Evolutionary conservation across 768 basidiomycete species (phyloP).

Genomic region (Mycena galopus): DNA sequence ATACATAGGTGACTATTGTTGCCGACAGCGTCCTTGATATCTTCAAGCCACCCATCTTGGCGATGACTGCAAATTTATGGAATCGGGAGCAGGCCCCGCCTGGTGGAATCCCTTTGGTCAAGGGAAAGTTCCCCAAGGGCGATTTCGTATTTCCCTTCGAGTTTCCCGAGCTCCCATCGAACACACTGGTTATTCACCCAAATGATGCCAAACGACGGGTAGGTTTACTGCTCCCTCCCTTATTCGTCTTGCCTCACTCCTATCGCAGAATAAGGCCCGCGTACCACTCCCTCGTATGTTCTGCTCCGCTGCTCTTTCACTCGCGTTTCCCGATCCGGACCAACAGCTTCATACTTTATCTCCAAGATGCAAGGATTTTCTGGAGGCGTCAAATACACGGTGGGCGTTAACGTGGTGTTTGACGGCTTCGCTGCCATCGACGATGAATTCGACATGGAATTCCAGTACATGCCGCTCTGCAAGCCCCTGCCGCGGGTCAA

Average conservation of each 20-base stretch:
- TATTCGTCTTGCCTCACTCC: background rate
- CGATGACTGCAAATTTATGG: constrained; percentile 27
- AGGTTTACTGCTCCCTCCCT: constrained; percentile 16
- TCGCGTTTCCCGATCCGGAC: background rate
- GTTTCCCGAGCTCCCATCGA: constrained; percentile 24
- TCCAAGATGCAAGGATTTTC: constrained; percentile 21
- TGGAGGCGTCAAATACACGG: constrained; percentile 20
- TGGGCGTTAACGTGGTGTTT: constrained; percentile 25
- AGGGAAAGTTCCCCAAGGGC: constrained; percentile 31
- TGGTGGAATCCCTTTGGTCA: constrained; percentile 1
- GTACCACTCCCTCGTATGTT: constrained; percentile 32
- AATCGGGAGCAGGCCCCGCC: constrained; percentile 22
- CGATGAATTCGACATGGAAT: constrained; percentile 28
- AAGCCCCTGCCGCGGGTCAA: constrained; percentile 21
- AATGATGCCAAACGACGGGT: constrained; percentile 19
- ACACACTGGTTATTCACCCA: constrained; percentile 30
- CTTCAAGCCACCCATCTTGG: constrained; percentile 7
- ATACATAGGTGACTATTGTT: no score
- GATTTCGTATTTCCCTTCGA: constrained; percentile 33
- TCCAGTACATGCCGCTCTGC: constrained; percentile 22
- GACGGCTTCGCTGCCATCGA: constrained; percentile 19
- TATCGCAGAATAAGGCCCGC: constrained; percentile 18
- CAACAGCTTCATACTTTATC: constrained; percentile 22
- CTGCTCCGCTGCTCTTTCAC: background rate
- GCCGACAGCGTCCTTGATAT: constrained; percentile 28